Evolutionary conservation across 495 filamentous ascomycete genomes (phyloP).

Genomic region (Pseudomonodictys pantanalensis): DNA sequence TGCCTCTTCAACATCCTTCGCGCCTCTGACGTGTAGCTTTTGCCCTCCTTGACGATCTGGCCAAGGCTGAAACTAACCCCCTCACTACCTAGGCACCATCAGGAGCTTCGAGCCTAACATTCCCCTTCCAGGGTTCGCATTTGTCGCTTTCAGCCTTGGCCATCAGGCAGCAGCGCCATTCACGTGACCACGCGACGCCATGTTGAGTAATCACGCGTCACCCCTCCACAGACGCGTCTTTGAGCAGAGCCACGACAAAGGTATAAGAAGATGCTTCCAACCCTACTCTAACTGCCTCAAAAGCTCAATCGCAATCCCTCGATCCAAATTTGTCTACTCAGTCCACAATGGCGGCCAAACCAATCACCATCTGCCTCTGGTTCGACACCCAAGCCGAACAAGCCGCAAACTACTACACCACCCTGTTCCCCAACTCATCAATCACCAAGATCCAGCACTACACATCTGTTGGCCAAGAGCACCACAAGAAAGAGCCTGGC

Average conservation of each 20-base stretch:
- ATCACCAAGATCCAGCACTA: slow-evolving; percentile 20
- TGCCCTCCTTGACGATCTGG: no score
- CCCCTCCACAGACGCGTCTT: neutral
- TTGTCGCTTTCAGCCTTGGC: slow-evolving; percentile 1
- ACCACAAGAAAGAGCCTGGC: slow-evolving; percentile 33
- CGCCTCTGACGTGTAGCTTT: no score
- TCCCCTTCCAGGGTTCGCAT: no score
- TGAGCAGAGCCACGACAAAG: neutral
- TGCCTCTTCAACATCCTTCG: no score
- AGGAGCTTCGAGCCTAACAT: no score
- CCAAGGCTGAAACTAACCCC: no score
- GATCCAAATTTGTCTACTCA: neutral
- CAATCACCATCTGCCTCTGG: slow-evolving; percentile 43
- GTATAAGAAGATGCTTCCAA: neutral
- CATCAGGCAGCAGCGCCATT: slow-evolving; percentile 17
- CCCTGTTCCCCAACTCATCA: slow-evolving; percentile 37
- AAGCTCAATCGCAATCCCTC: neutral
- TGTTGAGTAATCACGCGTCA: slow-evolving; percentile 10
- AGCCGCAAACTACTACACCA: slow-evolving; percentile 42
- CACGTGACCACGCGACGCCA: slow-evolving; percentile 16
- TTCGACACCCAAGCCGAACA: slow-evolving; percentile 43
- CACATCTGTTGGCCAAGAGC: slow-evolving; percentile 28
- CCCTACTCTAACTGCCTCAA: neutral
- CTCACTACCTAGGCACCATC: no score
- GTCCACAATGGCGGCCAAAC: slow-evolving; percentile 7